Conservation (phyloP, 192 early-diverging fungal genomes). For the Umbelopsis sp. region DNA sequence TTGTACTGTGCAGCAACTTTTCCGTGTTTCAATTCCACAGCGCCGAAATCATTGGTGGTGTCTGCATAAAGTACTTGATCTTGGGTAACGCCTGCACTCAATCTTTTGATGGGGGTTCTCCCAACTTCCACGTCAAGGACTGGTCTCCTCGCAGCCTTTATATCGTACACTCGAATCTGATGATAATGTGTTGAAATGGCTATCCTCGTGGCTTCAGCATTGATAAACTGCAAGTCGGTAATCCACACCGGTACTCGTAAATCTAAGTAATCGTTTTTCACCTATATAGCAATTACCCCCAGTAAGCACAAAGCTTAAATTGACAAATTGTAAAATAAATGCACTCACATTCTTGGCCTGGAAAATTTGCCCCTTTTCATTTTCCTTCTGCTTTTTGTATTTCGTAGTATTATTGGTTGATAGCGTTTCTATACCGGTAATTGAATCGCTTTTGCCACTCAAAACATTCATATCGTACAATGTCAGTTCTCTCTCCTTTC, state of each 20-base stretch:
- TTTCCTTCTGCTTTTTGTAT: slow-evolving; percentile 32
- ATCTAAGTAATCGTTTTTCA: slow-evolving; percentile 77
- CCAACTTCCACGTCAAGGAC: slow-evolving; percentile 68
- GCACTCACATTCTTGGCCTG: slow-evolving; percentile 75
- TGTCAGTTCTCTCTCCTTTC: slow-evolving; percentile 83
- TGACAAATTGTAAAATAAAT: too few relatives aligned
- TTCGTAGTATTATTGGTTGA: slow-evolving; percentile 25
- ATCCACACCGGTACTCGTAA: slow-evolving; percentile 88
- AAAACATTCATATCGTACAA: slow-evolving; percentile 67
- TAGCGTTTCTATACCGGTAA: not conserved
- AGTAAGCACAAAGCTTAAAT: too few relatives aligned
- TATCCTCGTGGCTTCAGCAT: slow-evolving; percentile 55
- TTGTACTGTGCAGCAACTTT: slow-evolving; percentile 61
- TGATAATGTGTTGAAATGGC: slow-evolving; percentile 71
- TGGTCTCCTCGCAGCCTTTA: slow-evolving; percentile 67
- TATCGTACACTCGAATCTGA: slow-evolving; percentile 89
- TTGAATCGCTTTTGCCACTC: slow-evolving; percentile 18
- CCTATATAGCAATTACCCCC: slow-evolving; percentile 10
- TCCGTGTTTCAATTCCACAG: slow-evolving; percentile 64
- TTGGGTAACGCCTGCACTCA: slow-evolving; percentile 47
- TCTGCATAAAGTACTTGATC: slow-evolving; percentile 67
- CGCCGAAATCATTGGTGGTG: slow-evolving; percentile 60
- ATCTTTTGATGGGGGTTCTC: slow-evolving; percentile 64
- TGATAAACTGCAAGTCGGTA: slow-evolving; percentile 78
- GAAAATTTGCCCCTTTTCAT: slow-evolving; percentile 61